Conservation (phyloP, 805 yeast species). For the Wickerhamomyces silvicola region DNA sequence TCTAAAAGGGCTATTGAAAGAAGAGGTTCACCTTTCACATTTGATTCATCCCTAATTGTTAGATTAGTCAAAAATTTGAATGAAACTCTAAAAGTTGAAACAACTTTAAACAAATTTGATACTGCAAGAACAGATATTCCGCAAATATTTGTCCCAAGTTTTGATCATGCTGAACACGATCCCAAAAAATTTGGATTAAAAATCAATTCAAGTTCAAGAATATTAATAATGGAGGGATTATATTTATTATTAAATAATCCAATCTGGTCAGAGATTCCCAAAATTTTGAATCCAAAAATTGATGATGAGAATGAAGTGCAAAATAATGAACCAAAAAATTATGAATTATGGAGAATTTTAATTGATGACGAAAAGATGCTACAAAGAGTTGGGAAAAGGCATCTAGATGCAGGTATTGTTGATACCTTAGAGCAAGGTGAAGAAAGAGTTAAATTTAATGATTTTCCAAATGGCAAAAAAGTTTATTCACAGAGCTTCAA, state of each 20-base stretch:
- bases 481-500: conserved; percentile 20
- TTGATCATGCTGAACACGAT: conserved; percentile 69
- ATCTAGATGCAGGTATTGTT: conserved; percentile 52
- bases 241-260: conserved; percentile 55
- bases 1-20: conserved; percentile 50
- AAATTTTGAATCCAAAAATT: conserved; percentile 23
- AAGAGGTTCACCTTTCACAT: conserved; percentile 85
- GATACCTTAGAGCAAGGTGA: conserved; percentile 42
- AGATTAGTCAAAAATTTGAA: conserved; percentile 8
- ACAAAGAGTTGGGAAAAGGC: conserved; percentile 60
- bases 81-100: conserved; percentile 9
- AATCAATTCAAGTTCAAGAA: conserved; percentile 39
- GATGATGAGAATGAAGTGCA: conserved; percentile 7
- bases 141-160: conserved; percentile 53
- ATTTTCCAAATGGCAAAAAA: conserved; percentile 52
- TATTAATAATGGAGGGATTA: conserved; percentile 70
- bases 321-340: conserved; percentile 13
- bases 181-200: conserved; percentile 52
- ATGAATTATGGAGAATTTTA: conserved; percentile 46
- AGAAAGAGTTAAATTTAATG: conserved; percentile 47
- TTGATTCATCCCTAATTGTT: conserved; percentile 39
- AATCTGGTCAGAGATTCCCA: conserved; percentile 50
- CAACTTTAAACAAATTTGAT: conserved; percentile 7
- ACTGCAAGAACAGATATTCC: conserved; percentile 21
- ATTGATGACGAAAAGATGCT: conserved; percentile 41